Base-by-base conservation (phyloP, 192 early-diverging fungal species). In the Coemansia umbellata region DNA sequence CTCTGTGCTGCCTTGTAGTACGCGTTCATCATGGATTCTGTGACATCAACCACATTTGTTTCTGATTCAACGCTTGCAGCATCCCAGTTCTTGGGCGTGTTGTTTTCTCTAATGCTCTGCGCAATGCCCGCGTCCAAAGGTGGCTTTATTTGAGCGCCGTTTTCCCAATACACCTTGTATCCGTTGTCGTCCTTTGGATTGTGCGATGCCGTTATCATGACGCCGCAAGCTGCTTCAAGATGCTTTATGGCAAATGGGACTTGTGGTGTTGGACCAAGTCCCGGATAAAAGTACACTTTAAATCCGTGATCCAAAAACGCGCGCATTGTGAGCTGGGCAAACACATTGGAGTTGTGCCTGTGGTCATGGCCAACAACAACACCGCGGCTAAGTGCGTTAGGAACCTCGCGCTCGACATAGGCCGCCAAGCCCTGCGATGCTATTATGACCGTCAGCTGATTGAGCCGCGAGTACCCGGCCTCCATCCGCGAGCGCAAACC, bases 151-250 rank as follows among this genome's bases (percentile, higher is more conserved):
- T 97, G 91, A 39, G 88, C 87, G 0, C 87, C 89, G 56, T 95
- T 94, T 45, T 84, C 84, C 88, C 87, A 91, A 60, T 96, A 84
- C 50, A 91, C 86, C 68, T 91, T 89, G 71, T 89, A 91, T 18
- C 93, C 93, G 75, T 95, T 95, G 71, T 95, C 91, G 63, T 89
- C 78, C 70, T 93, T 95, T 17, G 93, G 93, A 55, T 95, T 95
- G 70, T 92, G 90, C 53, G 91, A 94, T 39, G 94, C 94, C 6
- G 94, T 97, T 49, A 97, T 87, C 94, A 97, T 97, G 61, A 97
- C 87, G 45, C 94, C 94, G 45, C 84, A 86, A 14, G 85, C 80
- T 1, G 89, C 87, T 5, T 71, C 66, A 22, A 87, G 60, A 18
- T 74, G 74, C 55, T 85, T 85, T 43, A 95, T 85, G n/a, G 85